phyloP scores from a whole-genome alignment of 495 filamentous ascomycete species.

The Jackrogersella multiformis region DNA sequence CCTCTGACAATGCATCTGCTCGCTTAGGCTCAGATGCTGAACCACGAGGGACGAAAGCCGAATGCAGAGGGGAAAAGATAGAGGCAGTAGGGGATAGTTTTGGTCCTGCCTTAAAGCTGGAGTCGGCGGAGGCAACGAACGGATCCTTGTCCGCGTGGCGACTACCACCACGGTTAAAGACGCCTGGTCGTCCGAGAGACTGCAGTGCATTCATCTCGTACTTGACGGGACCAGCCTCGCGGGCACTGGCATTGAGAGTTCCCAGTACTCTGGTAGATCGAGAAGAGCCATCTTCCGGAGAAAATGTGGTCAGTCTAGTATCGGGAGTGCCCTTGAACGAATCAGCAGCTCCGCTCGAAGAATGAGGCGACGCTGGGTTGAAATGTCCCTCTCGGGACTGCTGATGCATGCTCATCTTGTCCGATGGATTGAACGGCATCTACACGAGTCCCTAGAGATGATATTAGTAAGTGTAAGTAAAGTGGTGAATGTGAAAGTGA shows the following conservation, averaged over 20 bases:
- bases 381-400: slow-evolving; percentile 50
- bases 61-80: slow-evolving; percentile 53
- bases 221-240: slow-evolving; percentile 33
- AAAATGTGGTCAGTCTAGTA: slow-evolving; percentile 69
- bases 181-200: slow-evolving; percentile 25
- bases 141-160: slow-evolving; percentile 53
- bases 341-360: slow-evolving; percentile 62
- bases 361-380: slow-evolving; percentile 64
- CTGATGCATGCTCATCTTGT: slow-evolving; percentile 43
- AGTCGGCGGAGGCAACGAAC: slow-evolving; percentile 47
- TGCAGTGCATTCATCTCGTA: slow-evolving; percentile 32
- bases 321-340: slow-evolving; percentile 70
- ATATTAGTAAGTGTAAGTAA: slow-evolving; percentile 1
- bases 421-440: slow-evolving; percentile 10
- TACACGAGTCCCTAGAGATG: not conserved
- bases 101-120: slow-evolving; percentile 46
- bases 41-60: slow-evolving; percentile 43
- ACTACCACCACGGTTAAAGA: slow-evolving; percentile 29
- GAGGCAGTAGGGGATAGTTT: slow-evolving; percentile 62
- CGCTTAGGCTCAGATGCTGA: slow-evolving; percentile 37
- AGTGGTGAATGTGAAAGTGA: not conserved
- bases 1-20: slow-evolving; percentile 21
- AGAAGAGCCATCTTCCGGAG: slow-evolving; percentile 64
- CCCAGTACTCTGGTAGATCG: slow-evolving; percentile 46
- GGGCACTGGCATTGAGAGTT: slow-evolving; percentile 32